Base-by-base conservation (phyloP, 192 early-diverging fungal genomes). In the Coemansia erecta region DNA sequence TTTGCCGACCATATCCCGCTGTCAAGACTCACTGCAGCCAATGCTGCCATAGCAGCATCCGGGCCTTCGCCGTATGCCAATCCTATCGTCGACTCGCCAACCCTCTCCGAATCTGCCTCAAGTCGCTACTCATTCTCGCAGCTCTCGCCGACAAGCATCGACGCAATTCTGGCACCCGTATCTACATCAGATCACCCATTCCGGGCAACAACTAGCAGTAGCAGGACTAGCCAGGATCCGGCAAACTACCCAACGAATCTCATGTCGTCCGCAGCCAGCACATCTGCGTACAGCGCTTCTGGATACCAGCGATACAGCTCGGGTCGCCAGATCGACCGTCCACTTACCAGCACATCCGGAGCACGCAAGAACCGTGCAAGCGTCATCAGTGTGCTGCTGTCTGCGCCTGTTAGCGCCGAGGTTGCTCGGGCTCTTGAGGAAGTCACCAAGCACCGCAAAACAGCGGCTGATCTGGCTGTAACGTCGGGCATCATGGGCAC, bases 401-500 rank as follows among this genome's bases (percentile, higher is more conserved):
- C 28, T 15, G 14, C 65, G 24, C 62, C 72, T 9, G 44, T 60
- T 11, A 57, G 53, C 33, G 58, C 72, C 19, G 73, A 76, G 40
- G 60, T 76, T 22, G 63, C 60, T 11, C 17, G 31, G 28, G 61
- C 69, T 62, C 58, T 75, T 9, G 58, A 61, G 35, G 53, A 66
- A 35, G 56, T 76, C 31, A 62, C 53, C 4, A 56, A 56, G 51
- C 67, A 70, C 43, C 73, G 73, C 50, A 56, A 70, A 48, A 56
- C 61, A 17, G 52, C 61, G 7, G 63, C 59, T 15, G 63, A 50
- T 43, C 67, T 70, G 55, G 73, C 73, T 8, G 44, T 52, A 19
- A 76, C 45, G 42, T 50, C 66, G 3, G 73, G 73, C 2, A 61
- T 76, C 40, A 50, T 76, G 57, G 67, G 67, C 19, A 60, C 64